Evolutionary conservation across 495 filamentous ascomycete genomes (phyloP), one percentile per base, ranked within the genome.

Genomic region (Penicillium salamii): DNA sequence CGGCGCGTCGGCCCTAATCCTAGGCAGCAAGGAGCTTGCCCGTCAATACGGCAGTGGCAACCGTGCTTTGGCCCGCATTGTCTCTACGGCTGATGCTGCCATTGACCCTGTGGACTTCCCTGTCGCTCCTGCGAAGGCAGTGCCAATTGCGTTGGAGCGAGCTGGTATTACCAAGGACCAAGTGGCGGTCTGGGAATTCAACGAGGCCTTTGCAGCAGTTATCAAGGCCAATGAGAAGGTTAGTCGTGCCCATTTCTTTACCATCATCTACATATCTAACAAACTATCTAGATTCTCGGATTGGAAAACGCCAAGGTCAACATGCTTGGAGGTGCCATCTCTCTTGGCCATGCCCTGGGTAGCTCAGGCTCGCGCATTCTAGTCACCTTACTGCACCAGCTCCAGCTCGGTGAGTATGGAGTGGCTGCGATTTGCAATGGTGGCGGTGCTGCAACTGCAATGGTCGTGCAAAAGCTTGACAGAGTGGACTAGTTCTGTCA

Each of bases 371-470:
- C 89, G 18, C 81, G 93, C 28, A 98, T 98, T 53, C 75, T 98
- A 39, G 88, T 88, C 6, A 96, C 90, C 0, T 68, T 97, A 42
- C 77, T 98, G 46, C 93, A 98, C 66, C 88, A 91, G 65, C 75
- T 98, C 44, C 84, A 92, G 70, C 81, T 84, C 26, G 93, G 91
- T 14, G 88, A 98, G 73, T 97, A 95, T 66, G 93, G 93, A 17
- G 86, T 91, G 46, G 93, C 90, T 14, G 92, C 92, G 8, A 96
- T 98, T 50, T 98, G 93, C 71, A 98, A 98, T 58, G 93, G 93
- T 36, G 93, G 93, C 14, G 92, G 92, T 37, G 92, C 90, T 5
- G 89, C 91, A 2, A 91, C 87, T 17, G 92, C 90, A 0, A 83
- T 98, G 69, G 89, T 98, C 35, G 89, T 98, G 37, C 90, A 97